A percentile compares a stretch with the other conserved stretches of the same genome.
These are phyloP conservation scores for Daldinia loculata DNA, from an alignment of 495 filamentous ascomycete genomes.

Conservation along the genomic window DNA sequence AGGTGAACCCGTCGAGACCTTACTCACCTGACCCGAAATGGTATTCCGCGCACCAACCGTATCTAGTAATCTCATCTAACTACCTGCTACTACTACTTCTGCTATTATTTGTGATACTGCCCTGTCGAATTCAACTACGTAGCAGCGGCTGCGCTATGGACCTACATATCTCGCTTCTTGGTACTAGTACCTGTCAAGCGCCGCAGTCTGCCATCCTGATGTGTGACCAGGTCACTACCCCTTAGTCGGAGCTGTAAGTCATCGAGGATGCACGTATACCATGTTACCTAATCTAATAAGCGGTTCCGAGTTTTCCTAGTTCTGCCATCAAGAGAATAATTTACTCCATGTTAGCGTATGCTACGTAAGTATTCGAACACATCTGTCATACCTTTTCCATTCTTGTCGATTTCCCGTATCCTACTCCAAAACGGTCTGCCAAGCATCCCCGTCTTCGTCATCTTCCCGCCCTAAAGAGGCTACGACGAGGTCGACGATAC, in stretches of 20 bases:
- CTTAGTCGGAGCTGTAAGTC: conserved; percentile 23
- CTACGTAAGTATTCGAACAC: conserved; percentile 5
- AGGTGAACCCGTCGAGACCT: conserved; percentile 10
- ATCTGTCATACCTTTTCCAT: conserved; percentile 15
- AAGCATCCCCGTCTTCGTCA: conserved; percentile 17
- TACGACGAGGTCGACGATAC: conserved; percentile 9
- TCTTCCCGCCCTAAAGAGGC: conserved; percentile 6
- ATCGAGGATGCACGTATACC: conserved; percentile 26
- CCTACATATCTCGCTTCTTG: conserved; percentile 40
- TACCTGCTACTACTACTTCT: too few species aligned
- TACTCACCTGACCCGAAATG: conserved; percentile 24
- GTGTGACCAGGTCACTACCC: conserved; percentile 33
- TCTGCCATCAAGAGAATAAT: conserved; percentile 15
- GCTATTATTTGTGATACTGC: conserved; percentile 7
- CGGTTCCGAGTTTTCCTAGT: conserved; percentile 31
- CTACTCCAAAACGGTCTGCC: conserved; percentile 10
- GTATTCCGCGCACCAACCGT: conserved; percentile 25
- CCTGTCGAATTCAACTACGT: conserved; percentile 27
- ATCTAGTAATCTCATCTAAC: conserved; percentile 9
- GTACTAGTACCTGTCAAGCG: conserved; percentile 32
- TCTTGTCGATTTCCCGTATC: conserved; percentile 36
- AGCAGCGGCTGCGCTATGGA: conserved; percentile 24
- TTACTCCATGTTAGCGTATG: conserved; percentile 7
- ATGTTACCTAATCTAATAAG: conserved; percentile 29
- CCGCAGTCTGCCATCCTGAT: conserved; percentile 29